Evolutionary conservation across 2,329 filamentous ascomycete genomes (phyloP).

Genomic region (Colletotrichum sansevieriae): DNA sequence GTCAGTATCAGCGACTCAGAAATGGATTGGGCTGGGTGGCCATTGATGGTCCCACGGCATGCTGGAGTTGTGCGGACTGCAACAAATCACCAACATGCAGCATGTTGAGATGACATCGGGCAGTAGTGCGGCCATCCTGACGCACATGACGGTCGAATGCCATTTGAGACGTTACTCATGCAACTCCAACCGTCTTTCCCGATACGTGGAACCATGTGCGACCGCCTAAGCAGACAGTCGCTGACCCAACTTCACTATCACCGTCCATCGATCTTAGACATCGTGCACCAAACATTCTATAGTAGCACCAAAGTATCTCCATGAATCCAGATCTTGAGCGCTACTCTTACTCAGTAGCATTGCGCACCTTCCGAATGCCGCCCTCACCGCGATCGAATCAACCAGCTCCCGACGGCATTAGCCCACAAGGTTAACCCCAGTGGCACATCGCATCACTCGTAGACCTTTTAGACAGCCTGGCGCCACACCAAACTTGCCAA

Average conservation of each 20-base stretch:
- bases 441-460: not conserved
- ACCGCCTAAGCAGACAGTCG: not conserved
- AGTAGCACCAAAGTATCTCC: not conserved
- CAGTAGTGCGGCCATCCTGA: not conserved
- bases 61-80: not conserved
- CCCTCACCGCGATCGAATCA: not conserved
- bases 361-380: not conserved
- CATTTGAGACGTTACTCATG: not conserved
- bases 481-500: not conserved
- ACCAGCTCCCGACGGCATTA: not conserved
- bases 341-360: not conserved
- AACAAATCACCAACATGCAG: conserved; percentile 1
- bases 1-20: not conserved
- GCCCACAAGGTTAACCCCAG: not conserved
- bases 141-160: not conserved
- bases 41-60: not conserved
- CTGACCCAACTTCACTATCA: not conserved
- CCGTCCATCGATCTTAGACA: not conserved
- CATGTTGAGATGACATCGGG: not conserved
- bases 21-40: not conserved
- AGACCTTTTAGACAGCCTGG: not conserved
- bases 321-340: not conserved
- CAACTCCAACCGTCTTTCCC: not conserved
- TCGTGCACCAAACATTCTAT: not conserved
- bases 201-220: not conserved